phyloP scores from a whole-genome alignment of 768 basidiomycete species.

The Boletus tomentosulus region DNA sequence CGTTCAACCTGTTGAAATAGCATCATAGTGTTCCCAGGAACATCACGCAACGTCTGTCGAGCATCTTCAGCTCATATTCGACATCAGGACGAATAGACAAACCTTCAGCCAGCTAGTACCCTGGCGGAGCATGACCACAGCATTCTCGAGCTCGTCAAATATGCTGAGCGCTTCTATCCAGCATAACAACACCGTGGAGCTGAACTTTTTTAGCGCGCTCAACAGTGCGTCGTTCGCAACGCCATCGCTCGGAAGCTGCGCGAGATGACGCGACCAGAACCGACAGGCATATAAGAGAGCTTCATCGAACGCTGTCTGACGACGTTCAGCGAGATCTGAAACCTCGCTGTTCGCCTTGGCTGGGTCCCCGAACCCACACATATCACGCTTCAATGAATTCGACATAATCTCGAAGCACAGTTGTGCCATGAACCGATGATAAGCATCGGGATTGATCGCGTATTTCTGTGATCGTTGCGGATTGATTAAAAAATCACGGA shows the following conservation, averaged over 20 bases:
- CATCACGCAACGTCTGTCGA: neutral
- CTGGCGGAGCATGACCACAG: slow-evolving; percentile 8
- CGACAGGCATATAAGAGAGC: slow-evolving; percentile 18
- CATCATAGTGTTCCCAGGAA: neutral
- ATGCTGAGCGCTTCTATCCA: slow-evolving; percentile 15
- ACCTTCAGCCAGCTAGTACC: slow-evolving; percentile 10
- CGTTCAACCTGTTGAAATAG: slow-evolving; percentile 12
- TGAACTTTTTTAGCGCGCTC: slow-evolving; percentile 9
- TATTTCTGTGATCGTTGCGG: slow-evolving; percentile 16
- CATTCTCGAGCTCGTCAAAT: slow-evolving; percentile 8
- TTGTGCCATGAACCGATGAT: slow-evolving; percentile 19
- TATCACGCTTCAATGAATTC: slow-evolving; percentile 17
- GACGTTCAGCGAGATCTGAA: slow-evolving; percentile 17
- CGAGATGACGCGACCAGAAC: slow-evolving; percentile 18
- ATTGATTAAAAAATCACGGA: slow-evolving; percentile 18
- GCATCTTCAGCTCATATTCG: neutral
- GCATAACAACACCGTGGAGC: slow-evolving; percentile 8
- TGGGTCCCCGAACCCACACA: slow-evolving; percentile 16
- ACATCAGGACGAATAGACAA: neutral
- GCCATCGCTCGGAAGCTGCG: slow-evolving; percentile 7
- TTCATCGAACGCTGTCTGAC: slow-evolving; percentile 8
- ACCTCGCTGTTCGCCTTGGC: slow-evolving; percentile 15
- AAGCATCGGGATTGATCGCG: slow-evolving; percentile 9
- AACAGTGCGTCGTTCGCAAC: slow-evolving; percentile 10
- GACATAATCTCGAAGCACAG: slow-evolving; percentile 17